These are phyloP conservation scores for Blastobotrys mokoenaii DNA, from an alignment of 805 yeast genomes.

Conservation along the genomic window DNA sequence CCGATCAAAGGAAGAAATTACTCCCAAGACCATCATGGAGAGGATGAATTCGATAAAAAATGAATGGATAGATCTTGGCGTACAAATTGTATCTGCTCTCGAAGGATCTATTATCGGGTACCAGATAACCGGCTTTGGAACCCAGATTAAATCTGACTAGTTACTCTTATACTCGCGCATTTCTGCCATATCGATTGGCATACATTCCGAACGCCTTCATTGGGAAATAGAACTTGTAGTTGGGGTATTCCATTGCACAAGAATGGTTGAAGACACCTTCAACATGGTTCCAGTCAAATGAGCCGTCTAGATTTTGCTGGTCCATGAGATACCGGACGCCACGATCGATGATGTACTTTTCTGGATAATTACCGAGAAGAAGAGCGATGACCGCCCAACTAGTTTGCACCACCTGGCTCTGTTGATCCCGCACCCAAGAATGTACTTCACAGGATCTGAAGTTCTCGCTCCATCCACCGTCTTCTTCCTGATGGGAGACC, in stretches of 20 bases:
- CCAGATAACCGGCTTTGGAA: no score
- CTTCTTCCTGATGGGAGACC: slow-evolving; percentile 61
- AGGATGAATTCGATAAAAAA: no score
- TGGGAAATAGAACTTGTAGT: slow-evolving; percentile 80
- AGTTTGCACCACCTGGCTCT: slow-evolving; percentile 76
- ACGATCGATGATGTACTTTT: slow-evolving; percentile 46
- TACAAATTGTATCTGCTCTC: no score
- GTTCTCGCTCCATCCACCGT: slow-evolving; percentile 98
- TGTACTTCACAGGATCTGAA: slow-evolving; percentile 83
- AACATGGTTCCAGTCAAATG: slow-evolving; percentile 73
- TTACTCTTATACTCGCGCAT: not conserved
- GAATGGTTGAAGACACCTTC: slow-evolving; percentile 97
- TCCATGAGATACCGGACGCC: slow-evolving; percentile 58
- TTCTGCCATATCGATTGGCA: slow-evolving; percentile 16
- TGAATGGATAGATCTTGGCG: no score
- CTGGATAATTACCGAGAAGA: slow-evolving; percentile 72
- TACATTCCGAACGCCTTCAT: slow-evolving; percentile 88
- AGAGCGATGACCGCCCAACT: slow-evolving; percentile 88
- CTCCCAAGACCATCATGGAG: no score
- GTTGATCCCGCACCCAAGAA: slow-evolving; percentile 56
- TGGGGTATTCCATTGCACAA: slow-evolving; percentile 92
- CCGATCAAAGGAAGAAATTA: no score
- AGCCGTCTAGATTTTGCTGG: slow-evolving; percentile 68
- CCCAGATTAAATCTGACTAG: not conserved
- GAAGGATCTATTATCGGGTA: no score